A percentile compares a stretch with the other conserved stretches of the same genome.
These are phyloP conservation scores for Lactarius pseudohatsudake DNA, from an alignment of 768 basidiomycete genomes.

Conservation along the genomic window DNA sequence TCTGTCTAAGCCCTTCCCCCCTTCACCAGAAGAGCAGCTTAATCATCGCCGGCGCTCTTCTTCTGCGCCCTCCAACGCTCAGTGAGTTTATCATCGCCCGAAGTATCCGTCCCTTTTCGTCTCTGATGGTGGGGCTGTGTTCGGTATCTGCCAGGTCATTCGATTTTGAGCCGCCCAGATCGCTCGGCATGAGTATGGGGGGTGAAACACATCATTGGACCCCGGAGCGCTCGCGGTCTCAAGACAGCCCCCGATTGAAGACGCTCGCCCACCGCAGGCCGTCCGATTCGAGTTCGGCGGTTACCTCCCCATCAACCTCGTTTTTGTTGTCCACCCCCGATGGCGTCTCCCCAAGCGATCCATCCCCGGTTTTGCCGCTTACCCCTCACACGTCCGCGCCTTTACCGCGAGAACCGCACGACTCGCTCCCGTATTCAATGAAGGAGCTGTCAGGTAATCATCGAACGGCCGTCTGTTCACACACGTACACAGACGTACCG, in stretches of 20 bases:
- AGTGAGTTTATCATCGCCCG: slow-evolving; percentile 9
- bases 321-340: slow-evolving; percentile 25
- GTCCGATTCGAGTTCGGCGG: slow-evolving; percentile 23
- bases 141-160: slow-evolving; percentile 7
- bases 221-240: slow-evolving; percentile 22
- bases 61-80: slow-evolving; percentile 18
- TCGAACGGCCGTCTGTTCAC: slow-evolving; percentile 12
- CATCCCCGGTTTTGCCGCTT: slow-evolving; percentile 26
- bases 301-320: slow-evolving; percentile 29
- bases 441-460: slow-evolving; percentile 12
- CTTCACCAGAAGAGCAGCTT: slow-evolving; percentile 7
- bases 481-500: slow-evolving; percentile 15
- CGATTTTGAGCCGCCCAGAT: slow-evolving; percentile 9
- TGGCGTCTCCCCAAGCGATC: slow-evolving; percentile 28
- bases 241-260: slow-evolving; percentile 11
- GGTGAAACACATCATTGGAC: slow-evolving; percentile 21
- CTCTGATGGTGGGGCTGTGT: not conserved
- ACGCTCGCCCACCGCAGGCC: slow-evolving; percentile 18
- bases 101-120: not conserved
- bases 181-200: not conserved
- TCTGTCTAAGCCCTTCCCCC: not conserved
- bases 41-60: slow-evolving; percentile 18
- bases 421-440: not conserved
- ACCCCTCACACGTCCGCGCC: slow-evolving; percentile 20
- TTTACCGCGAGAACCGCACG: slow-evolving; percentile 18